Evolutionary conservation across 495 filamentous ascomycete species (phyloP).

Genomic region (Penicillium fimorum): DNA sequence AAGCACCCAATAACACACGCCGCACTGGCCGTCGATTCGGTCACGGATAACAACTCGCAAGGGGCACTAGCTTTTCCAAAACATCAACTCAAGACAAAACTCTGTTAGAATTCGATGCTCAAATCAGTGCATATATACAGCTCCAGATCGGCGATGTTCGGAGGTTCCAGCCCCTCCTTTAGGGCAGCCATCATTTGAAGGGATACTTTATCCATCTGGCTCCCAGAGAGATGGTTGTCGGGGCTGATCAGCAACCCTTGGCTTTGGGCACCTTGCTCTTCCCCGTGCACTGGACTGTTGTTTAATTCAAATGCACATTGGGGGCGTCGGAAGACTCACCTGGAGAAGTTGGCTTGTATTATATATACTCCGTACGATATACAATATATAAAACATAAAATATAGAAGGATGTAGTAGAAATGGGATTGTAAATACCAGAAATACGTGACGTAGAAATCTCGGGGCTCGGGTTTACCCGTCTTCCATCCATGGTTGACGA

Average conservation of each 20-base stretch:
- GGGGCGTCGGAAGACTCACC: not conserved
- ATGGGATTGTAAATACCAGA: conserved; percentile 1
- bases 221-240: conserved; percentile 8
- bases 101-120: not conserved
- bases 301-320: conserved; percentile 7
- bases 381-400: not conserved
- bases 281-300: not conserved
- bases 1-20: conserved; percentile 8
- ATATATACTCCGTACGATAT: not conserved
- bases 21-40: conserved; percentile 4
- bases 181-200: not conserved
- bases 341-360: not conserved
- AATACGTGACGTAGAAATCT: not conserved
- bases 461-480: not conserved
- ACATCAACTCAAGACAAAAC: not conserved
- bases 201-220: conserved; percentile 1
- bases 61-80: conserved; percentile 1
- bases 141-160: not conserved
- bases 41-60: conserved; percentile 8
- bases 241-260: conserved; percentile 8
- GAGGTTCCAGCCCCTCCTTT: not conserved
- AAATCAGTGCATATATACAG: not conserved
- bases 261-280: conserved; percentile 2
- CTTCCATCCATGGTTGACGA: conserved; percentile 1
- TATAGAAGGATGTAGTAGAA: not conserved